These are phyloP conservation scores for Candida schatavii DNA, from an alignment of 805 yeast species.

Conservation along the genomic window DNA sequence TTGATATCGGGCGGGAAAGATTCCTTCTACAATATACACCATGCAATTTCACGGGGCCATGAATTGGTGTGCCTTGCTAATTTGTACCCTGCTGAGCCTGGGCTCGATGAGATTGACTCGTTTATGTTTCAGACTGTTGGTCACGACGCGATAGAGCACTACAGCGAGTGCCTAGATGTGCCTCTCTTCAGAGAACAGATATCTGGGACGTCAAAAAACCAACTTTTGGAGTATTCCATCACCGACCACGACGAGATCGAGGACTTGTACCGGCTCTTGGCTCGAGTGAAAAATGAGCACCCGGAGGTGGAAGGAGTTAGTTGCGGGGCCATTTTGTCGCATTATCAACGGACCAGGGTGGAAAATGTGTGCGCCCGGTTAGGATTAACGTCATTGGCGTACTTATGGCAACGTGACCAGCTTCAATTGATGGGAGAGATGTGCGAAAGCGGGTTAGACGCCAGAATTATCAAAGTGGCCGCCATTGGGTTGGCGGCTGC, in stretches of 20 bases:
- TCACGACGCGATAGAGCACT: constrained; percentile 66
- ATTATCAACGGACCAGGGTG: constrained; percentile 92
- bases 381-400: constrained; percentile 67
- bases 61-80: constrained; percentile 84
- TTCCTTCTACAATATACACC: constrained; percentile 84
- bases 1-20: constrained; percentile 95
- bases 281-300: constrained; percentile 44
- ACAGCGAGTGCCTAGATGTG: constrained; percentile 67
- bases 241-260: constrained; percentile 85
- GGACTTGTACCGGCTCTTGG: constrained; percentile 61
- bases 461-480: constrained; percentile 87
- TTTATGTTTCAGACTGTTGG: constrained; percentile 99
- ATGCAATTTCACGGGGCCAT: constrained; percentile 84
- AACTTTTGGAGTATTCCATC: constrained; percentile 62
- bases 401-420: constrained; percentile 90
- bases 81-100: constrained; percentile 45
- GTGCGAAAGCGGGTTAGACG: constrained; percentile 66
- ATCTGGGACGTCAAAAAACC: constrained; percentile 59
- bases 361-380: constrained; percentile 83
- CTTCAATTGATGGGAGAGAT: constrained; percentile 77
- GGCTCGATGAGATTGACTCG: constrained; percentile 73
- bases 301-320: constrained; percentile 84
- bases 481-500: constrained; percentile 72
- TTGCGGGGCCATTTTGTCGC: constrained; percentile 93
- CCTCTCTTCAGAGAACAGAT: constrained; percentile 77